Evolutionary conservation across 2,329 filamentous ascomycete genomes (phyloP).

Genomic region (Fusarium nurragi): DNA sequence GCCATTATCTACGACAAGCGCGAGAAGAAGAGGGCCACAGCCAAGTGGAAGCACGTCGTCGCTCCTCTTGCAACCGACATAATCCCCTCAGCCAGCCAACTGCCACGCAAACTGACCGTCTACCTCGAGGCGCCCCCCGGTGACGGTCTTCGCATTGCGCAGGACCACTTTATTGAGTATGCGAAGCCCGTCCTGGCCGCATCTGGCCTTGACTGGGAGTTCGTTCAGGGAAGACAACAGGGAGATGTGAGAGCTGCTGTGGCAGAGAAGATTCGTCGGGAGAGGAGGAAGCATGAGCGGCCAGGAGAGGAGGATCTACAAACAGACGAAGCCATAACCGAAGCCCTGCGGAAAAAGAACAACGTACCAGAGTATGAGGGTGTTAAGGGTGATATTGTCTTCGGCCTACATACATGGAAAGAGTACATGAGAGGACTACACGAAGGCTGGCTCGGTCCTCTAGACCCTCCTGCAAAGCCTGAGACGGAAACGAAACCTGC

Average conservation of each 20-base stretch:
- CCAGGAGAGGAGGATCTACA: slow-evolving; percentile 60
- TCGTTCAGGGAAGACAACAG: slow-evolving; percentile 89
- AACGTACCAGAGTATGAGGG: slow-evolving; percentile 78
- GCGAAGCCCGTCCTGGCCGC: slow-evolving; percentile 92
- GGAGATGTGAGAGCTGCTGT: slow-evolving; percentile 91
- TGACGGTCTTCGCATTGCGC: slow-evolving; percentile 83
- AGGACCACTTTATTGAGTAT: slow-evolving; percentile 96
- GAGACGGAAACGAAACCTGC: slow-evolving; percentile 40
- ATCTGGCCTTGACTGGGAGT: slow-evolving; percentile 94
- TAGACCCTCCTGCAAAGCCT: slow-evolving; percentile 66
- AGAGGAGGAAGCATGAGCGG: slow-evolving; percentile 67
- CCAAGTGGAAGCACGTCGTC: slow-evolving; percentile 87
- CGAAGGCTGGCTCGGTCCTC: slow-evolving; percentile 93
- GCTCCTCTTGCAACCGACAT: slow-evolving; percentile 83
- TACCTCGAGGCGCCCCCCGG: slow-evolving; percentile 87
- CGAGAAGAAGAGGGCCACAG: slow-evolving; percentile 84
- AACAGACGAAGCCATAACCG: slow-evolving; percentile 64
- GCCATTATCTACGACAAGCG: slow-evolving; percentile 92
- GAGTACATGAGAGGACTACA: slow-evolving; percentile 94
- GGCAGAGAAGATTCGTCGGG: slow-evolving; percentile 84
- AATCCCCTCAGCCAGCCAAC: slow-evolving; percentile 71
- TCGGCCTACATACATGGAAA: slow-evolving; percentile 95
- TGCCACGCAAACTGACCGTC: slow-evolving; percentile 86
- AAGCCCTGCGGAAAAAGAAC: slow-evolving; percentile 70
- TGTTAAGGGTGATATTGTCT: slow-evolving; percentile 82